Base-by-base conservation (phyloP, 1,284 basidiomycete species). In the Fistulinella staudtii region DNA sequence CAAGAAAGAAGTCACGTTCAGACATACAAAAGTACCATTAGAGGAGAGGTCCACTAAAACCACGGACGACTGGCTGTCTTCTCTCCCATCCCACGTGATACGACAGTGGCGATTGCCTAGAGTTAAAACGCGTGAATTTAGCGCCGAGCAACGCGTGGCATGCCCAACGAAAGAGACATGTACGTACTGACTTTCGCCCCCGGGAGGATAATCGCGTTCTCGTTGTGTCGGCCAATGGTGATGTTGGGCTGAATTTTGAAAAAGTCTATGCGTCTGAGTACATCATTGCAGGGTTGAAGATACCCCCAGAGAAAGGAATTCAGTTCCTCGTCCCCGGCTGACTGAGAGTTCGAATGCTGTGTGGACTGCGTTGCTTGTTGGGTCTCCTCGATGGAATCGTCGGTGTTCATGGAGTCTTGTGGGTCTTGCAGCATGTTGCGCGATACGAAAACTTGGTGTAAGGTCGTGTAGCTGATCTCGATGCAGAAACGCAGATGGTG, bases 21-120 rank as follows among this genome's bases (percentile, higher is more conserved):
- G 23, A 74, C 88, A 61, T 67, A 91, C 89, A 67, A 77, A 93
- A 8, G 91, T 93, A 0, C 90, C 90, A 56, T 94, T 94, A 45
- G 83, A 89, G 14, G 86, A 91, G 38, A 67, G 63, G 65, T 94
- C 91, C 9, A 72, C 69, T 15, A 93, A 75, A 36, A 74, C 74
- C 8, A 92, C 79, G 7, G 76, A 74, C 0, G 80, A 75, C 36
- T 71, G 67, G 1, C 61, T 58, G 18, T 66, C 61, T 23, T 78
- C 72, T n/a, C 61, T 66, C 15, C 82, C 82, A 53, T 86, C 80
- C 85, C 85, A 88, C 6, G 64, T 64, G 45, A 90, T 75, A 15
- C 63, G 63, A 56, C 79, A 82, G 53, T 90, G 86, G 7, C 65
- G 65, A 54, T 82, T 85, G 61, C 85, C 85, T 89, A 49, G 8